Percentiles rank a stretch among this genome's conserved stretches.
phyloP scores from a whole-genome alignment of 1,284 basidiomycete species.

The Fomes fomentarius region DNA sequence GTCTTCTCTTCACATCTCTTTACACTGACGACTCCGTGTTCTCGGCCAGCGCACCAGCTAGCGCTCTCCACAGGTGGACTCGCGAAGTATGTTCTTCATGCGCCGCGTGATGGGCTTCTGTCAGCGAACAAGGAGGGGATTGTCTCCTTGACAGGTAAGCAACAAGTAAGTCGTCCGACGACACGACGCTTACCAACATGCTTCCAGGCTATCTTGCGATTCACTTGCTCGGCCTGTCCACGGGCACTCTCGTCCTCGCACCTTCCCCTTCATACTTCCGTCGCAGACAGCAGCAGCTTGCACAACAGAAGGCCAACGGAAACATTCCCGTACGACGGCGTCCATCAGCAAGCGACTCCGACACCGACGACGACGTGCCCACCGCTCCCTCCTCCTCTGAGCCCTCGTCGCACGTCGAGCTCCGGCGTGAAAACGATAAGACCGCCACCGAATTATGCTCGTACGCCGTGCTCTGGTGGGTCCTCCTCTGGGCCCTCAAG shows the following conservation, averaged over 20 bases:
- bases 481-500: constrained; percentile 48
- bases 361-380: constrained; percentile 22
- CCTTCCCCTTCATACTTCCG: constrained; percentile 76
- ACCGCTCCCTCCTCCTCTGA: background rate
- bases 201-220: constrained; percentile 87
- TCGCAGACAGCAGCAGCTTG: constrained; percentile 31
- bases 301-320: background rate
- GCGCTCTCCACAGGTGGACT: constrained; percentile 59
- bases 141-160: constrained; percentile 73
- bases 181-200: background rate
- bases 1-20: background rate
- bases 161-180: background rate
- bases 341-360: constrained; percentile 26
- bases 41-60: constrained; percentile 66
- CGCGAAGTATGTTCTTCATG: constrained; percentile 66
- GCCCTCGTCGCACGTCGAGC: background rate
- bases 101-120: constrained; percentile 64
- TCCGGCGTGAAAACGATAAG: constrained; percentile 63
- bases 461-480: constrained; percentile 84
- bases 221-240: constrained; percentile 84
- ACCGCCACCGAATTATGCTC: constrained; percentile 77
- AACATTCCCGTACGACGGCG: constrained; percentile 15
- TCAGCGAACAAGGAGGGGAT: constrained; percentile 94
- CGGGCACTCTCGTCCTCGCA: constrained; percentile 82
- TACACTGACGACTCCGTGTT: constrained; percentile 1